Evolutionary conservation across 495 filamentous ascomycete species (phyloP), one percentile per base, ranked within the genome.

Genomic region (Thozetella sp.): DNA sequence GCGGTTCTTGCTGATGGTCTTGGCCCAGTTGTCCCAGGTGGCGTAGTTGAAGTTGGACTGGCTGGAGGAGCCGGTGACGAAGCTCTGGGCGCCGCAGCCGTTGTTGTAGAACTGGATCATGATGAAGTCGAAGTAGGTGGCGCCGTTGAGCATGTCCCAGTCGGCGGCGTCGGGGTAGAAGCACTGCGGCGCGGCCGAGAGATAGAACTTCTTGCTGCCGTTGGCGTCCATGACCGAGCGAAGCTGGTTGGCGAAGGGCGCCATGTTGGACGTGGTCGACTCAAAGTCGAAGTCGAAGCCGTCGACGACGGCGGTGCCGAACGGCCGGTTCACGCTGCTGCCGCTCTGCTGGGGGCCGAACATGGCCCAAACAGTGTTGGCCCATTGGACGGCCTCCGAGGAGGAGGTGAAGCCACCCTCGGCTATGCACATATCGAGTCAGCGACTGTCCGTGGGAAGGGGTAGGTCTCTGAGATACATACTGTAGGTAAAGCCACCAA

Each of bases 201-300:
- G 72, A 72, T 82, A 89, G 71, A 78, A 88, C 54, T 68, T 66
- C 64, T 82, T 84, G 63, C 74, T 73, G 1, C 19, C 19, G 53
- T 34, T 45, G 56, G 75, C 72, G 54, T 85, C 72, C 73, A 84
- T 85, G 45, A 85, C 71, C 25, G 63, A 51, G 22, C 86, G 82
- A 3, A 91, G 76, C 51, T 78, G 72, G 50, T 77, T 67, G 19
- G 84, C 84, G 62, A 90, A 87, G 1, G 77, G 72, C 1, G 71
- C 80, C 74, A 83, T 85, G 73, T 85, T 76, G 62, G 58, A 57
- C 60, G 61, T 67, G 48, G 52, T 76, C 63, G 61, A 71, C 63
- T 90, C 87, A 40, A 88, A 82, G 68, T 90, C 87, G 57, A 90
- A 82, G 63, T 93, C 90, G 65, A 92, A 92, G 2, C 90, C 90